phyloP scores from a whole-genome alignment of 257 asterid species.

The Nemophila menziesii region DNA sequence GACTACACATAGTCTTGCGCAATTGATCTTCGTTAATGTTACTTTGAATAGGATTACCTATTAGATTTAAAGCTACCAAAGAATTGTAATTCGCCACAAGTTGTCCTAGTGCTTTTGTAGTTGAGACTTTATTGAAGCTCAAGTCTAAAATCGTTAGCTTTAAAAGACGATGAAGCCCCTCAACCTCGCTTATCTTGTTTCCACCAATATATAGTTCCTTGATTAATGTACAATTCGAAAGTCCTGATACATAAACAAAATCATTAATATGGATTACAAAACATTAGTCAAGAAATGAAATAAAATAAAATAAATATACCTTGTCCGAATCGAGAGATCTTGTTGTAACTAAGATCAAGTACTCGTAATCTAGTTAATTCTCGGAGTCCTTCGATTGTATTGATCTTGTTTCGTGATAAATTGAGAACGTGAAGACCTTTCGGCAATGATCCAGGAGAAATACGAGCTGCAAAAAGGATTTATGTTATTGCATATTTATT shows the following conservation, averaged over 20 bases:
- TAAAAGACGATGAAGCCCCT: slow-evolving; percentile 73
- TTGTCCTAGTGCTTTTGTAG: slow-evolving; percentile 77
- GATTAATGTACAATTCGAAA: slow-evolving; percentile 52
- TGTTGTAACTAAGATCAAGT: slow-evolving; percentile 76
- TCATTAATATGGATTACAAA: background rate
- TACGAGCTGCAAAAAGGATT: slow-evolving; percentile 36
- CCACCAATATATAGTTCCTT: slow-evolving; percentile 77
- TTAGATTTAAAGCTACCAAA: slow-evolving; percentile 49
- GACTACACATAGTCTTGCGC: slow-evolving; percentile 45
- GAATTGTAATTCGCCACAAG: slow-evolving; percentile 74
- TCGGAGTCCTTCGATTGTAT: slow-evolving; percentile 60
- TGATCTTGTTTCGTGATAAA: slow-evolving; percentile 66
- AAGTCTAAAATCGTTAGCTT: slow-evolving; percentile 62
- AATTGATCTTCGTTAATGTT: slow-evolving; percentile 55
- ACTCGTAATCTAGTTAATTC: slow-evolving; percentile 63
- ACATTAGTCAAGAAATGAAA: background rate
- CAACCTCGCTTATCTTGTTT: slow-evolving; percentile 67
- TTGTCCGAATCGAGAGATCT: slow-evolving; percentile 65
- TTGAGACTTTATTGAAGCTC: slow-evolving; percentile 70
- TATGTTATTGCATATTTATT: too few relatives aligned
- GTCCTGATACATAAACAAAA: slow-evolving; percentile 29
- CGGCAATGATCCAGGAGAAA: slow-evolving; percentile 68
- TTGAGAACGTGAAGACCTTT: slow-evolving; percentile 70
- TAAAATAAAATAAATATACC: slow-evolving; percentile 22
- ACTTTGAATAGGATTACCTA: slow-evolving; percentile 71